phyloP scores from a whole-genome alignment of 306 rosid genomes.

The Adenanthera pavonina region DNA sequence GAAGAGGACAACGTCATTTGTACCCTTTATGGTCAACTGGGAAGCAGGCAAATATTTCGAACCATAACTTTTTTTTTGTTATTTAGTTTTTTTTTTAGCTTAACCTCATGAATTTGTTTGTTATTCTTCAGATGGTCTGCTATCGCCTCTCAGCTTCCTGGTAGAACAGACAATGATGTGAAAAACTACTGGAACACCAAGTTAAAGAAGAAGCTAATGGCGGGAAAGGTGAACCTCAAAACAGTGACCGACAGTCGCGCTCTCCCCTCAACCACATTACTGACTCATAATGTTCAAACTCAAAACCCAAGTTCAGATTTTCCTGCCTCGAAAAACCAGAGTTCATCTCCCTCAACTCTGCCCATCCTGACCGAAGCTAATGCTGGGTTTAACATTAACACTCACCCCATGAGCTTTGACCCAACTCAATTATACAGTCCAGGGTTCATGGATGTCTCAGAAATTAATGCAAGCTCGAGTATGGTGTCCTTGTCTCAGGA shows the following conservation, averaged over 20 bases:
- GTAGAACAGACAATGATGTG: conserved; percentile 93
- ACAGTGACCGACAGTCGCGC: conserved; percentile 20
- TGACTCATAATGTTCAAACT: conserved; percentile 37
- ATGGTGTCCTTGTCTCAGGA: conserved; percentile 53
- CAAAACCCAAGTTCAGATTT: conserved; percentile 33
- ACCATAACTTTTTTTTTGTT: neutral
- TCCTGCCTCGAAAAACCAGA: conserved; percentile 36
- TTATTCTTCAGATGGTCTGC: conserved; percentile 71
- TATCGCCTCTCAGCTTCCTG: conserved; percentile 76
- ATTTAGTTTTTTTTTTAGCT: neutral
- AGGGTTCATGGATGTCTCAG: conserved; percentile 36
- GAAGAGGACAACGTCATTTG: conserved; percentile 75
- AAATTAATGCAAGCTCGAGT: conserved; percentile 46
- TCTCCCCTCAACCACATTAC: conserved; percentile 36
- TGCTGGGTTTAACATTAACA: conserved; percentile 26
- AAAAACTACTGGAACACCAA: conserved; percentile 92
- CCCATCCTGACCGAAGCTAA: conserved; percentile 25
- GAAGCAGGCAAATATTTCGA: conserved; percentile 67
- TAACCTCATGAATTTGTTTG: conserved; percentile 2
- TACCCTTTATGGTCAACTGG: conserved; percentile 68
- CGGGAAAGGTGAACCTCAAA: conserved; percentile 50
- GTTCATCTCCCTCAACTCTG: conserved; percentile 27
- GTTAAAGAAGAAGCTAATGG: conserved; percentile 69
- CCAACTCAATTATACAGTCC: conserved; percentile 32
- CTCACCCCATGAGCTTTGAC: conserved; percentile 33